These are phyloP conservation scores for Glycyrrhiza uralensis DNA, from an alignment of 306 rosid species.

Conservation along the genomic window DNA sequence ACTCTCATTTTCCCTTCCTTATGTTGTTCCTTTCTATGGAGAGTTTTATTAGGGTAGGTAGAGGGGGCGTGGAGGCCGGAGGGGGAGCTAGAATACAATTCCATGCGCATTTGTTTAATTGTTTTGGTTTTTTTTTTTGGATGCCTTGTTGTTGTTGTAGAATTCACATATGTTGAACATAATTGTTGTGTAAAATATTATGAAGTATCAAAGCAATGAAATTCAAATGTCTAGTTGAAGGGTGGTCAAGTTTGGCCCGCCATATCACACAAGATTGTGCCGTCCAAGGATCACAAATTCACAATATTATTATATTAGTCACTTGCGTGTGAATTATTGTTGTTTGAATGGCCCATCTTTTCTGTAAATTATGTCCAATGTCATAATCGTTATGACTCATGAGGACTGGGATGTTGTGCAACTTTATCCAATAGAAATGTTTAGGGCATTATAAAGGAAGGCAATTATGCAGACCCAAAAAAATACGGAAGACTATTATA, in stretches of 20 bases:
- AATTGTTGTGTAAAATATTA: conserved; percentile 12
- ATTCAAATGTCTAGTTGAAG: neutral
- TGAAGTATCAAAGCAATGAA: neutral
- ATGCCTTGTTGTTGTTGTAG: conserved; percentile 16
- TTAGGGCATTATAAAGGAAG: too few species aligned
- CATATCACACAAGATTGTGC: neutral
- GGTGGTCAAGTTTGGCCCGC: neutral
- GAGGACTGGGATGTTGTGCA: neutral
- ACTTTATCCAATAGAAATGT: too few species aligned
- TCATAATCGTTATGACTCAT: neutral
- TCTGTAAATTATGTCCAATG: neutral
- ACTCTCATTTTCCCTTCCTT: neutral
- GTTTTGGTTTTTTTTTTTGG: conserved; percentile 6
- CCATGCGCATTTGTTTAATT: neutral
- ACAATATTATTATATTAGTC: neutral
- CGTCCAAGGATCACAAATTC: neutral
- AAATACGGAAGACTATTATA: too few species aligned
- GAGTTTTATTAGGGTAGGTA: neutral
- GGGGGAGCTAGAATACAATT: neutral
- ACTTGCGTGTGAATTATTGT: neutral
- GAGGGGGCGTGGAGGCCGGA: neutral
- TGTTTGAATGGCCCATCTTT: neutral
- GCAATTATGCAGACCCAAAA: too few species aligned
- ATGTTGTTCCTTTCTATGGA: neutral
- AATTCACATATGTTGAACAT: neutral